These are phyloP conservation scores for Bryoglossum gracile DNA, from an alignment of 495 filamentous ascomycete species.

Conservation along the genomic window DNA sequence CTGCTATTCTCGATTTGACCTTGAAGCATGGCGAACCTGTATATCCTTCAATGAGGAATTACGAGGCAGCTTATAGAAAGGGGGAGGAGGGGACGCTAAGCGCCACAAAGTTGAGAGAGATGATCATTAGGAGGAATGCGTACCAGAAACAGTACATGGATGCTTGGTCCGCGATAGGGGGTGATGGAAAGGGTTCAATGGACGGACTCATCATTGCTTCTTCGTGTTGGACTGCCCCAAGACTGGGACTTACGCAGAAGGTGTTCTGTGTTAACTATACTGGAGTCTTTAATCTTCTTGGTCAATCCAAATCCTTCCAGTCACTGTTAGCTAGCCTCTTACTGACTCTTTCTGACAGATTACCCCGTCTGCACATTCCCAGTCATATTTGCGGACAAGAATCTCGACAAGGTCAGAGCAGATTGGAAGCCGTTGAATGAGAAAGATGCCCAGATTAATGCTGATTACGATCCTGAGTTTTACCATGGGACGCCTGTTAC, in stretches of 20 bases:
- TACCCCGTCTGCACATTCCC: slow-evolving; percentile 25
- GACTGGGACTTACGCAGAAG: slow-evolving; percentile 22
- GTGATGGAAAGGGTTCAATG: slow-evolving; percentile 24
- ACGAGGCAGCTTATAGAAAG: slow-evolving; percentile 17
- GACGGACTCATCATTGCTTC: slow-evolving; percentile 26
- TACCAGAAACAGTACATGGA: slow-evolving; percentile 50
- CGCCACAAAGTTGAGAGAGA: slow-evolving; percentile 21
- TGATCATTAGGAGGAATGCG: slow-evolving; percentile 38
- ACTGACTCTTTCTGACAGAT: slow-evolving; percentile 16
- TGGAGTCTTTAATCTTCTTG: slow-evolving; percentile 21
- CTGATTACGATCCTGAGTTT: slow-evolving; percentile 34
- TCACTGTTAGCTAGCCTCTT: background rate
- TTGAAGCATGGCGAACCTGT: slow-evolving; percentile 43
- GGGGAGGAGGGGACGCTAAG: slow-evolving; percentile 21
- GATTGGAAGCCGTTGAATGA: slow-evolving; percentile 26
- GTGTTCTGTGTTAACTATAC: slow-evolving; percentile 24
- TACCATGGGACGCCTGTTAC: slow-evolving; percentile 42
- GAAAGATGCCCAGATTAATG: slow-evolving; percentile 16
- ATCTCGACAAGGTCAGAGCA: slow-evolving; percentile 29
- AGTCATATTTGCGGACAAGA: slow-evolving; percentile 23
- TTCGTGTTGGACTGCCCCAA: slow-evolving; percentile 18
- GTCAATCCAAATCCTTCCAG: slow-evolving; percentile 4
- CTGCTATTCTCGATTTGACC: slow-evolving; percentile 45
- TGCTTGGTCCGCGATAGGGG: slow-evolving; percentile 39
- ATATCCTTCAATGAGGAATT: slow-evolving; percentile 28